A percentile compares a stretch with the other conserved stretches of the same genome.
Evolutionary conservation across 192 early-diverging fungal genomes (phyloP).

Genomic region (Coemansia sp.): DNA sequence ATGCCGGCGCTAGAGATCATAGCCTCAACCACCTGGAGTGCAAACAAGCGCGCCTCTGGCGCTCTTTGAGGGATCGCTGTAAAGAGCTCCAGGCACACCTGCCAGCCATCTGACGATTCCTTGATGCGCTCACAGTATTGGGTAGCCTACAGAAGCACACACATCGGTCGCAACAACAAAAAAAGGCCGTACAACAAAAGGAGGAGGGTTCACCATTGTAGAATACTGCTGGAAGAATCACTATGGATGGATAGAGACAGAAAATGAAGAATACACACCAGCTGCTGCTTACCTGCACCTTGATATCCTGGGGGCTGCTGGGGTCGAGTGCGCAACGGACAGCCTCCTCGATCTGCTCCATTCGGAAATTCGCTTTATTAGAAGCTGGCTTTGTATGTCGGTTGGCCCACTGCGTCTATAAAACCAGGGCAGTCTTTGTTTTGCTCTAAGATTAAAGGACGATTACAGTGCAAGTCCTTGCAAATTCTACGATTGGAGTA

Average conservation of each 20-base stretch:
- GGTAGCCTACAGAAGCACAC: slow-evolving; percentile 61
- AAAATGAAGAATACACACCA: background rate
- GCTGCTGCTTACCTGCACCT: slow-evolving; percentile 65
- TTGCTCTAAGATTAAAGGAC: background rate
- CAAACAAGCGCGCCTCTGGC: slow-evolving; percentile 80
- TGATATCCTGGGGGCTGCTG: slow-evolving; percentile 61
- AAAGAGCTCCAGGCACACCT: slow-evolving; percentile 78
- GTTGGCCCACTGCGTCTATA: background rate
- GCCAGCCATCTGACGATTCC: slow-evolving; percentile 77
- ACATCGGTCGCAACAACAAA: background rate
- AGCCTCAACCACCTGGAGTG: slow-evolving; percentile 76
- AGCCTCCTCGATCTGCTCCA: slow-evolving; percentile 80
- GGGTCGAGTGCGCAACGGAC: slow-evolving; percentile 78
- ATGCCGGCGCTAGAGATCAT: slow-evolving; percentile 33
- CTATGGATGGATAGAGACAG: background rate
- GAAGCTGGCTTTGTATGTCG: background rate
- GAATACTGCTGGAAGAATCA: background rate
- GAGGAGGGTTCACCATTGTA: background rate
- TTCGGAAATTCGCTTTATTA: slow-evolving; percentile 14
- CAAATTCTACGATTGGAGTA: background rate
- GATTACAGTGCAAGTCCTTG: background rate
- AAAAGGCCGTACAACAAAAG: slow-evolving; percentile 1
- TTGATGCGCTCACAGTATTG: slow-evolving; percentile 82
- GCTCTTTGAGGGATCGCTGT: slow-evolving; percentile 70
- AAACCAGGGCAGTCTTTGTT: background rate